A percentile compares a stretch with the other conserved stretches of the same genome.
Conservation (phyloP, 345 rosid genomes). For the Alliaria petiolata region DNA sequence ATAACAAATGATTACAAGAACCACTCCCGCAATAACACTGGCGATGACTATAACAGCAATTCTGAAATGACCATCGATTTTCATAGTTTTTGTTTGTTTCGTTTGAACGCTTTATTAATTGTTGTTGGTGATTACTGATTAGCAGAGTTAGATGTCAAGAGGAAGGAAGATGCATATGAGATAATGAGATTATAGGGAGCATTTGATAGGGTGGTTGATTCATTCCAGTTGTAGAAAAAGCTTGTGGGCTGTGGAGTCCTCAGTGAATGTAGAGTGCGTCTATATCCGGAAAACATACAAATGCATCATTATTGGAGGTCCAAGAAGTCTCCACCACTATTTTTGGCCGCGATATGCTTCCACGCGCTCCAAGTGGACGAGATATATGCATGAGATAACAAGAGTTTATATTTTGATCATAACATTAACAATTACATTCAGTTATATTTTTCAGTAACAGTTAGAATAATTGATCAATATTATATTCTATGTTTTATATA, state of each 20-base stretch:
- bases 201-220: not conserved
- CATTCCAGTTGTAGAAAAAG: not conserved
- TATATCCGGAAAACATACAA: not conserved
- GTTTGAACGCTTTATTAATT: not conserved
- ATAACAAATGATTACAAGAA: not conserved
- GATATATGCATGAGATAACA: not conserved
- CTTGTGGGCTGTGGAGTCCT: not conserved
- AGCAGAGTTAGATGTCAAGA: not conserved
- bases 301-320: not conserved
- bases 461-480: too few species aligned
- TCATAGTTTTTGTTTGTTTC: not conserved
- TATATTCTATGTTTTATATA: too few species aligned
- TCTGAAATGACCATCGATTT: not conserved
- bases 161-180: not conserved
- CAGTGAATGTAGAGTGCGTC: not conserved
- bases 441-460: too few species aligned
- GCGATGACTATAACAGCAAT: not conserved
- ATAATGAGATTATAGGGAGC: not conserved
- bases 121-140: not conserved
- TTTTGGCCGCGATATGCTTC: not conserved
- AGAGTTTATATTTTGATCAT: not conserved
- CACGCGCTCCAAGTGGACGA: not conserved
- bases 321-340: not conserved
- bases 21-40: not conserved
- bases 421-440: too few species aligned